These are phyloP conservation scores for Fusarium temperatum DNA, from an alignment of 2,329 filamentous ascomycete species.

Conservation along the genomic window DNA sequence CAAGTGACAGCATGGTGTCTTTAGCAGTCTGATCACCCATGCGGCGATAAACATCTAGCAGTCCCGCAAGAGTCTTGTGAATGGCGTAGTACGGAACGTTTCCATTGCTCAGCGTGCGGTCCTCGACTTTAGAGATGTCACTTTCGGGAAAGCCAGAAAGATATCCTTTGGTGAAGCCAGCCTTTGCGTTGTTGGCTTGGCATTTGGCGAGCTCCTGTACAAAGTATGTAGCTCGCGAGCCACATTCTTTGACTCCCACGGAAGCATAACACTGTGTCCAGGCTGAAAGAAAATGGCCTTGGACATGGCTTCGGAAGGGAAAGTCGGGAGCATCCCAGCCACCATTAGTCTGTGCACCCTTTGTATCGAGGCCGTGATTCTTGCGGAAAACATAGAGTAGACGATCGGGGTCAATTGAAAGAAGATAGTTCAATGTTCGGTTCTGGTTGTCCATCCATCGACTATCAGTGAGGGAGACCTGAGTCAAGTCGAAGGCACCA, in stretches of 20 bases:
- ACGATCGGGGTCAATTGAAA: slow-evolving; percentile 16
- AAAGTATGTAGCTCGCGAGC: slow-evolving; percentile 56
- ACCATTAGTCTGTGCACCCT: slow-evolving; percentile 55
- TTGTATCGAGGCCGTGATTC: slow-evolving; percentile 45
- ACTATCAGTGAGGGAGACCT: slow-evolving; percentile 25
- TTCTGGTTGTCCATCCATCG: slow-evolving; percentile 35
- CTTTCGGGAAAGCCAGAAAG: slow-evolving; percentile 60
- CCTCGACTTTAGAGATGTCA: slow-evolving; percentile 56
- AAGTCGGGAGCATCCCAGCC: slow-evolving; percentile 65
- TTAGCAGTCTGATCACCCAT: slow-evolving; percentile 54
- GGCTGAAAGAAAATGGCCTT: slow-evolving; percentile 61
- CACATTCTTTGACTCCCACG: slow-evolving; percentile 53
- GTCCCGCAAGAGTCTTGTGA: slow-evolving; percentile 63
- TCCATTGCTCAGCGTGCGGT: slow-evolving; percentile 54
- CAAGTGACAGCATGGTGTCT: slow-evolving; percentile 55
- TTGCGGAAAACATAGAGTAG: slow-evolving; percentile 25
- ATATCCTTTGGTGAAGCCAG: slow-evolving; percentile 56
- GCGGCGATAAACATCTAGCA: slow-evolving; percentile 59
- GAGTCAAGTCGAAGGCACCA: slow-evolving; percentile 8
- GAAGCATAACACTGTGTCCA: slow-evolving; percentile 60
- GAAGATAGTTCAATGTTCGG: slow-evolving; percentile 23
- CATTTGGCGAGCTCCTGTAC: slow-evolving; percentile 59
- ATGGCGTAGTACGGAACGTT: slow-evolving; percentile 64
- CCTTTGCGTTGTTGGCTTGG: slow-evolving; percentile 58
- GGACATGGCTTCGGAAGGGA: slow-evolving; percentile 60